A percentile compares a stretch with the other conserved stretches of the same genome.
These are phyloP conservation scores for Hemisphaericaspora xylanilytica DNA, from an alignment of 1,139 yeast genomes.

Conservation along the genomic window DNA sequence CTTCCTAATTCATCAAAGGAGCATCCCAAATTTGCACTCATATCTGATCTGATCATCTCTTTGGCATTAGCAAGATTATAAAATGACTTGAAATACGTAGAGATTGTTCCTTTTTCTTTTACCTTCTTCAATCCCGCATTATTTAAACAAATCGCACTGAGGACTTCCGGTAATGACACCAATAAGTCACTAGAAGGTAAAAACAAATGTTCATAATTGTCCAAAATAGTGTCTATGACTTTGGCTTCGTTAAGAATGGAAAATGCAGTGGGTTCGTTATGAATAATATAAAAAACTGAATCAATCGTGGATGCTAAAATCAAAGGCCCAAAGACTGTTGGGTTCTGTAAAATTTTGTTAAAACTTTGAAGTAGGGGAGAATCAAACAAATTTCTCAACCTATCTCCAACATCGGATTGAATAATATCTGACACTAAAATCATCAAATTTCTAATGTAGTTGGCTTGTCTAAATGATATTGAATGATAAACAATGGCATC, in stretches of 20 bases:
- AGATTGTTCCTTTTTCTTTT: conserved; percentile 44
- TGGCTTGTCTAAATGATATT: conserved; percentile 65
- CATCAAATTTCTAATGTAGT: conserved; percentile 52
- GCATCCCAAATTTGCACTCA: conserved; percentile 56
- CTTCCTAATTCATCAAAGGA: conserved; percentile 80
- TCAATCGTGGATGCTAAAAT: conserved; percentile 65
- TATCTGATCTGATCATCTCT: conserved; percentile 40
- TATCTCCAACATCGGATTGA: conserved; percentile 75
- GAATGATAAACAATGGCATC: conserved; percentile 54
- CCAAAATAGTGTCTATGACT: conserved; percentile 63
- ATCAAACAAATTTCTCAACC: conserved; percentile 81
- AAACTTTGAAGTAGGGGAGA: conserved; percentile 68
- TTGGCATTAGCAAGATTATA: conserved; percentile 48
- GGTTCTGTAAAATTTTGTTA: conserved; percentile 57
- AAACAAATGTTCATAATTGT: conserved; percentile 50
- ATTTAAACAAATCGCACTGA: conserved; percentile 83
- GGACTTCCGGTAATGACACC: conserved; percentile 65
- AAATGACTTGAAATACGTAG: conserved; percentile 52
- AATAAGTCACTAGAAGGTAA: conserved; percentile 60
- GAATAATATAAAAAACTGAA: conserved; percentile 70
- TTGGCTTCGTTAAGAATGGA: conserved; percentile 78
- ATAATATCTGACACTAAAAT: conserved; percentile 66
- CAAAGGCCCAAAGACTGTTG: conserved; percentile 65
- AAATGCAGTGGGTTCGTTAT: conserved; percentile 89
- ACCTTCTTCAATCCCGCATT: conserved; percentile 67